Evolutionary conservation across 768 basidiomycete genomes (phyloP).

Genomic region (Leccinum disarticulatum): DNA sequence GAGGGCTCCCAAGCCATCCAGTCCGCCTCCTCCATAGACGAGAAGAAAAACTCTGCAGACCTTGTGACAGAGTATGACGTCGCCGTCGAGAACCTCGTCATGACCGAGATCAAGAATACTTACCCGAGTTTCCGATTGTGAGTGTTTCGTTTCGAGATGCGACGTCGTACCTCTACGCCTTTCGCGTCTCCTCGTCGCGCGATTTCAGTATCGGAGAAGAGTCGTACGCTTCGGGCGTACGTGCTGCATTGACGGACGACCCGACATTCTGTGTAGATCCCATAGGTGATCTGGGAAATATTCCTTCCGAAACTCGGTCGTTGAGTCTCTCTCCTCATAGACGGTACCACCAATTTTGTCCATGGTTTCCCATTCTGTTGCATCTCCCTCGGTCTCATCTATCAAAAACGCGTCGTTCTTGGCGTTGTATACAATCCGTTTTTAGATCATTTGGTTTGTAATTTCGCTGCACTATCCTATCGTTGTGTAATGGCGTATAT

Average conservation of each 20-base stretch:
- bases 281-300: constrained; percentile 55
- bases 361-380: constrained; percentile 85
- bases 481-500: neutral
- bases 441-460: constrained; percentile 66
- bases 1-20: constrained; percentile 76
- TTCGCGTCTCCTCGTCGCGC: neutral
- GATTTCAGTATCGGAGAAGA: constrained; percentile 84
- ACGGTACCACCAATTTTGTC: constrained; percentile 86
- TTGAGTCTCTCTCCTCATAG: constrained; percentile 34
- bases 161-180: neutral
- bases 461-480: neutral
- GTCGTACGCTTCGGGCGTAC: constrained; percentile 74
- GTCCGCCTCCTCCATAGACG: constrained; percentile 53
- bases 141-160: constrained; percentile 31
- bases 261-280: constrained; percentile 97
- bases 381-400: constrained; percentile 88
- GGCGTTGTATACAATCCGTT: constrained; percentile 94
- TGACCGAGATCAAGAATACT: constrained; percentile 54
- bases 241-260: constrained; percentile 70
- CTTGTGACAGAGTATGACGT: constrained; percentile 95
- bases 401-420: constrained; percentile 72
- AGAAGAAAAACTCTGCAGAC: constrained; percentile 94
- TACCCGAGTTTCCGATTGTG: constrained; percentile 85
- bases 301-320: neutral
- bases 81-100: constrained; percentile 82